Percentiles rank a stretch among this genome's conserved stretches.
phyloP scores from a whole-genome alignment of 306 rosid genomes.

The Trichosanthes truncata region DNA sequence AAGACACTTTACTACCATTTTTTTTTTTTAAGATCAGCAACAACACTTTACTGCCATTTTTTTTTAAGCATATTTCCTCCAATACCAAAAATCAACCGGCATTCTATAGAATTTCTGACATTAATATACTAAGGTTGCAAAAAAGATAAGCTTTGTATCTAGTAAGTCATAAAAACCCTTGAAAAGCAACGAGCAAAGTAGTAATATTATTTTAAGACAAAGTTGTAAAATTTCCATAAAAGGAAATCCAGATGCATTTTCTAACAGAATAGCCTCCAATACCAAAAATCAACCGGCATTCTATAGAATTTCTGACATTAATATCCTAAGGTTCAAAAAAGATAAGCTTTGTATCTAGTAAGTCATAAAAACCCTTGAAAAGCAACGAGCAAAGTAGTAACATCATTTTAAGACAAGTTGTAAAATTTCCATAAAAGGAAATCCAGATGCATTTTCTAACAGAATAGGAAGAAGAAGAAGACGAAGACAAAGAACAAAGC shows the following conservation, averaged over 20 bases:
- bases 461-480: neutral
- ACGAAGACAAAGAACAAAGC: neutral
- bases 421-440: neutral
- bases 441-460: neutral
- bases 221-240: neutral
- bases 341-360: neutral
- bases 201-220: neutral
- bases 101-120: neutral
- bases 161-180: neutral
- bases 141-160: neutral
- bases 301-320: neutral
- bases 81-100: neutral
- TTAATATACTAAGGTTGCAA: neutral
- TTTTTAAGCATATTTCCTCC: neutral
- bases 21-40: neutral
- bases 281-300: neutral
- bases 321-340: neutral
- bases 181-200: slow-evolving; percentile 4
- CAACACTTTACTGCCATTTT: too few relatives aligned
- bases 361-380: neutral
- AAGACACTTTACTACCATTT: neutral
- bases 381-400: slow-evolving; percentile 1
- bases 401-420: neutral
- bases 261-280: too few relatives aligned
- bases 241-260: neutral